Conservation (phyloP, 495 filamentous ascomycete species). For the Neurospora sp. region DNA sequence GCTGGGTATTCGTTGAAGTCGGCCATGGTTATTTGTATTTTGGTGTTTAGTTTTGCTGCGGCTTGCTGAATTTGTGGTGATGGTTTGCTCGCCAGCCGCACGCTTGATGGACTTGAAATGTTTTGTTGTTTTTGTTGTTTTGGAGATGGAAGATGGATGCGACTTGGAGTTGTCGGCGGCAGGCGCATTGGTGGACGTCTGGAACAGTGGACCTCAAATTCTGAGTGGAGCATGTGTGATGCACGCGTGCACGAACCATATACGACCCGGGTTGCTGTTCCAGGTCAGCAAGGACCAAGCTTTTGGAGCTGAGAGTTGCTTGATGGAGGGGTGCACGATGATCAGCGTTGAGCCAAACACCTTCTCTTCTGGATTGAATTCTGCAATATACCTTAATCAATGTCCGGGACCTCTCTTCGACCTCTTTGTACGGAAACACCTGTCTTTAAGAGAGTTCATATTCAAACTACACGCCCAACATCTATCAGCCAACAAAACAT, state of each 20-base stretch:
- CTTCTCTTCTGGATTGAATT: not conserved
- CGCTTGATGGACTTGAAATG: not conserved
- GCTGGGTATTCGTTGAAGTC: conserved; percentile 47
- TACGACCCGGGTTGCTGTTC: not conserved
- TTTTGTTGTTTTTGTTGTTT: not conserved
- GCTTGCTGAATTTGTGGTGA: not conserved
- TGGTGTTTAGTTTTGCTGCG: not conserved
- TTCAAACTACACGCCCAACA: not conserved
- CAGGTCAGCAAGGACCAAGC: not conserved
- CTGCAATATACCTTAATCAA: no score
- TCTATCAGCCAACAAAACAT: not conserved
- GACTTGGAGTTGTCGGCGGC: not conserved
- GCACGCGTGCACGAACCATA: not conserved
- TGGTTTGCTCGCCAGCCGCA: not conserved
- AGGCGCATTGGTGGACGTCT: not conserved
- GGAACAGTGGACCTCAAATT: not conserved
- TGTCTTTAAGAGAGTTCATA: not conserved
- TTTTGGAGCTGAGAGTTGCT: not conserved
- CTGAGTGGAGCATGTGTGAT: not conserved
- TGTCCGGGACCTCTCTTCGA: no score
- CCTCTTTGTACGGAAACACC: not conserved
- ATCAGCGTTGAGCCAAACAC: not conserved
- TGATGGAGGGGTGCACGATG: not conserved
- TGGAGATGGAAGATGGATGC: not conserved
- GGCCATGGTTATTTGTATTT: conserved; percentile 33